Base-by-base conservation (phyloP, 2,329 filamentous ascomycete genomes). In the Ceratocystis papillata region DNA sequence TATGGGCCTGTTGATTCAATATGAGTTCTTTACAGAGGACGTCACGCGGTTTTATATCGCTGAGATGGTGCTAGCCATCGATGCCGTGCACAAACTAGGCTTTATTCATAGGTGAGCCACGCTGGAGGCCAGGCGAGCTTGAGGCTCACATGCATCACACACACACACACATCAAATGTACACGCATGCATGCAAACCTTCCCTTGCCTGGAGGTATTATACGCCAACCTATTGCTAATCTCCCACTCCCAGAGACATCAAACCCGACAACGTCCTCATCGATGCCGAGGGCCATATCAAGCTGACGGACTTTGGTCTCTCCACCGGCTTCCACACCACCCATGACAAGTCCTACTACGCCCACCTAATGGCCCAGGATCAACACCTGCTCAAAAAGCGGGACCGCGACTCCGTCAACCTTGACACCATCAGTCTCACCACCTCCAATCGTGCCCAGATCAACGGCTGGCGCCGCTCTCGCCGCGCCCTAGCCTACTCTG, bases 261-360 rank as follows among this genome's bases (percentile, higher is more conserved):
- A 99, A 77, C 94, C 94, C 12, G 94, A 99, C 79, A 99, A 99
- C 74, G 97, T 99, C 74, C 83, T 99, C 61, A 85, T 99, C 62
- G 94, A 99, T 74, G 86, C 91, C 67, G 91, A 92, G 67, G 94
- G 94, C 64, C 94, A 99, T 76, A 94, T 99, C 77, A 99, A 99
- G 79, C 81, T 99, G 71, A 97, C 94, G 10, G 94, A 99, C 77
- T 99, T 99, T 71, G 94, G 94, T 77, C 83, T 99, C 33, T 97
- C 94, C 0, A 99, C 94, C 8, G 94, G 94, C 70, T 97, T 96
- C 80, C 94, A 96, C 77, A 95, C 95, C 76, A 87, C 96, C 69
- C 94, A 99, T 75, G 93, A 96, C 75, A 96, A 96, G 74, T 92
- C 92, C 67, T 99, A 99, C 78, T 99, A 99, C 77, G 92, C 96